Evolutionary conservation across 148 eudicot genomes (phyloP), one percentile per base, ranked within the genome.

Genomic region (Selenicereus undatus): DNA sequence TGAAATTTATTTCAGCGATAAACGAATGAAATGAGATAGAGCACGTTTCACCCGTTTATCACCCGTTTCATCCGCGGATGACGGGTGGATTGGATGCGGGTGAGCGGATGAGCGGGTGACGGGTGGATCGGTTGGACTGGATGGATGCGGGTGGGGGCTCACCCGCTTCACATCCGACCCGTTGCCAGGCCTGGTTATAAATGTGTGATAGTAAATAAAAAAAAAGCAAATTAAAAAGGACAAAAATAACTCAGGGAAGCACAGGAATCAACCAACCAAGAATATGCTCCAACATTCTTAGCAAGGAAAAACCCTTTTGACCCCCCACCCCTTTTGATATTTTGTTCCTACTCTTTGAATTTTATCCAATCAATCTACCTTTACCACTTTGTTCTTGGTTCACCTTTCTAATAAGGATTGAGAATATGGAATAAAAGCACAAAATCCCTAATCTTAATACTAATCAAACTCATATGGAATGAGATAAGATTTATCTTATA

Each of bases 311-410:
- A 6, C 68, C 66, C 27, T 64, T n/a, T 8, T 64, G 16, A 17
- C 17, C 62, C 22, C 2, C 7, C 22, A 24, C 3, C 43, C 5
- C 43, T 39, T 39, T 1, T 64, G 29, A 22, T 11, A 6, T 9
- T 0, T 64, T 56, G 22, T 64, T 64, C 68, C 1, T 64, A 12
- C 11, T 64, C 68, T 64, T 64, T 64, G 2, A 64, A 64, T 64
- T 6, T 64, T 22, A 64, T 64, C 68, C 68, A 64, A 9, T 64
- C 68, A 64, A 24, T 64, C 68, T 64, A 64, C 68, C 68, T 64
- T 64, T 64, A 64, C 12, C 27, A n/a, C 68, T 64, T 64, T 64
- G 68, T 64, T 64, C 68, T 64, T 64, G 68, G n/a, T 64, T n/a
- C 27, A 64, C 22, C 66, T 60, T 60, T 54, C 2, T 54, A 21